phyloP scores from a whole-genome alignment of 2,329 filamentous ascomycete species.

The Pseudogymnoascus sp. region DNA sequence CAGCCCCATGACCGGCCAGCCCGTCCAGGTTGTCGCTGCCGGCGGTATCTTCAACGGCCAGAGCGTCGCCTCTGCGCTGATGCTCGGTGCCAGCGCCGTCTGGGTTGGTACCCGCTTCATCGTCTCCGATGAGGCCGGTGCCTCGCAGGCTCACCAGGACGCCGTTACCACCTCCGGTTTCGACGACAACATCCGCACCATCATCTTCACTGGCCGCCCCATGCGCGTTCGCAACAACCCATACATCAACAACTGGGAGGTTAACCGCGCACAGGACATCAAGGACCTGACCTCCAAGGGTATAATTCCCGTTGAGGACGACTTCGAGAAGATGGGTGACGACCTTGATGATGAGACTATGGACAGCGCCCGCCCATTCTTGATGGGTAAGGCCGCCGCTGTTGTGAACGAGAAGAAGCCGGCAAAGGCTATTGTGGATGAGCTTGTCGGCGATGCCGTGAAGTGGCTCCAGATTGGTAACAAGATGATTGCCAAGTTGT shows the following conservation, averaged over 20 bases:
- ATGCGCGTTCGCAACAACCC: constrained; percentile 87
- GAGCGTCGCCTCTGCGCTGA: constrained; percentile 79
- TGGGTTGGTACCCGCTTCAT: constrained; percentile 98
- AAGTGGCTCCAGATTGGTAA: constrained; percentile 60
- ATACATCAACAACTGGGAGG: constrained; percentile 95
- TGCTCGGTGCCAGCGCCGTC: constrained; percentile 85
- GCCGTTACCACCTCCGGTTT: constrained; percentile 85
- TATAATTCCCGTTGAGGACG: constrained; percentile 85
- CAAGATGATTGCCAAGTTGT: constrained; percentile 64
- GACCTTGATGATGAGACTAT: constrained; percentile 74
- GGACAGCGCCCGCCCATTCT: constrained; percentile 81
- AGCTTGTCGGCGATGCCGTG: constrained; percentile 80
- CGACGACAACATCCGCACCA: constrained; percentile 92
- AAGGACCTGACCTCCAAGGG: constrained; percentile 86
- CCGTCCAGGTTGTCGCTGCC: constrained; percentile 86
- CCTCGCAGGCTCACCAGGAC: constrained; percentile 89
- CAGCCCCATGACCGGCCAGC: constrained; percentile 76
- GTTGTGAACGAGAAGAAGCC: constrained; percentile 88
- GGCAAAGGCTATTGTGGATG: constrained; percentile 87
- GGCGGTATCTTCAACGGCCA: constrained; percentile 92
- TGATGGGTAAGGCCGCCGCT: constrained; percentile 96
- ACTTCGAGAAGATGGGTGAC: constrained; percentile 78
- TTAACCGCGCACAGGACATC: constrained; percentile 82
- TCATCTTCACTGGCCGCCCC: constrained; percentile 97
- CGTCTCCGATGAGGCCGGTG: constrained; percentile 86